Conservation (phyloP, 805 yeast species). For the Spathaspora sp. region DNA sequence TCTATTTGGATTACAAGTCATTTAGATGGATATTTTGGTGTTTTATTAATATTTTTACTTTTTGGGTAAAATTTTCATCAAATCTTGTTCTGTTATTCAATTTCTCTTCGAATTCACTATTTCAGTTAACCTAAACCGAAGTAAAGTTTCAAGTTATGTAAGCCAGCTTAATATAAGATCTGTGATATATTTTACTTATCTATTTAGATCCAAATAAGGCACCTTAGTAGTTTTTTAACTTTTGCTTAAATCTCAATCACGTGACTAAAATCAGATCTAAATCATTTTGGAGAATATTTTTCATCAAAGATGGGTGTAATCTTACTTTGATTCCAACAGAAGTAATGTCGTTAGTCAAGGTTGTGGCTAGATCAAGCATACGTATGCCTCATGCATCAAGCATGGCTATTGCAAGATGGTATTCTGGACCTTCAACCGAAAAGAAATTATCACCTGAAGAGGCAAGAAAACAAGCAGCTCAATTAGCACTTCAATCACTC, state of each 20-base stretch:
- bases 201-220: no score
- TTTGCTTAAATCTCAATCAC: neutral
- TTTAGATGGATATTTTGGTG: neutral
- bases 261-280: neutral
- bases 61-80: neutral
- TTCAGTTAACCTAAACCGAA: no score
- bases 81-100: neutral
- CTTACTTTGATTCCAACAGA: neutral
- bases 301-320: neutral
- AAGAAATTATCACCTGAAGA: slow-evolving; percentile 12
- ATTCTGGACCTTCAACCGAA: neutral
- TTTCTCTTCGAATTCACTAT: neutral
- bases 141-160: no score
- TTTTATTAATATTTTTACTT: neutral
- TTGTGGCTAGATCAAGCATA: neutral
- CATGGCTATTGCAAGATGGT: neutral
- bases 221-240: no score
- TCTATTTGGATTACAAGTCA: neutral
- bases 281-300: neutral
- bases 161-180: neutral
- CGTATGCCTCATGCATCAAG: neutral
- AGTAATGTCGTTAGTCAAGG: neutral
- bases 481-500: slow-evolving; percentile 35
- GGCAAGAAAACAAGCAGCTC: slow-evolving; percentile 30
- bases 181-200: no score